Evolutionary conservation across 768 basidiomycete species (phyloP), one percentile per base, ranked within the genome.

Genomic region (Chalciporus piperatus): DNA sequence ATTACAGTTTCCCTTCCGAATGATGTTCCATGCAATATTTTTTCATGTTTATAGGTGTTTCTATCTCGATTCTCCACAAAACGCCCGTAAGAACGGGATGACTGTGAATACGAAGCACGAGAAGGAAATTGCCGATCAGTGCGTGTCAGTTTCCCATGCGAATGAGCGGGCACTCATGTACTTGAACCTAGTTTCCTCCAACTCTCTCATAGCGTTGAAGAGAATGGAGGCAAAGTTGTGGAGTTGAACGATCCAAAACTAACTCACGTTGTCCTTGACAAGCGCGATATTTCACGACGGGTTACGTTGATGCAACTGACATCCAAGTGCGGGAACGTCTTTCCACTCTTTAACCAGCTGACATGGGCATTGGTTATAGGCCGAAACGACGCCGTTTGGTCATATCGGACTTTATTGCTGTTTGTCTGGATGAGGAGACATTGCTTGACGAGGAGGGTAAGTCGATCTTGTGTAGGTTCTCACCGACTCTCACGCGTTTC

Each of bases 221-320:
- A 79, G 13, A 83, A 92, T 57, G 93, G 93, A 39, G 95, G 95
- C 1, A 77, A 71, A 44, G 60, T 94, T 8, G 84, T 78, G 11
- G 80, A 78, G 48, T 74, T 97, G 3, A 71, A 79, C 48, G 84
- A 97, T 46, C 77, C 85, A 20, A 90, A 86, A 63, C 73, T 98
- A 37, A 96, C 94, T 0, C 95, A 98, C 66, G 70, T 96, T 41
- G 74, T 97, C 38, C 65, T 94, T 47, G 89, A 94, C 71, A 89
- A 89, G 69, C 83, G 87, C 9, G 92, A 95, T 59, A 78, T 78
- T 43, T 84, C 80, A 56, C 82, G 92, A 33, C 83, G 90, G 48
- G 65, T 80, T 25, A 81, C 85, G 52, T 74, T 95, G 52, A 83
- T 85, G 61, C 80, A 79, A 60, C 79, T 77, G 42, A 90, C 90